Base-by-base conservation (phyloP, 2,329 filamentous ascomycete genomes). In the Ceratocystis cacaofunesta region DNA sequence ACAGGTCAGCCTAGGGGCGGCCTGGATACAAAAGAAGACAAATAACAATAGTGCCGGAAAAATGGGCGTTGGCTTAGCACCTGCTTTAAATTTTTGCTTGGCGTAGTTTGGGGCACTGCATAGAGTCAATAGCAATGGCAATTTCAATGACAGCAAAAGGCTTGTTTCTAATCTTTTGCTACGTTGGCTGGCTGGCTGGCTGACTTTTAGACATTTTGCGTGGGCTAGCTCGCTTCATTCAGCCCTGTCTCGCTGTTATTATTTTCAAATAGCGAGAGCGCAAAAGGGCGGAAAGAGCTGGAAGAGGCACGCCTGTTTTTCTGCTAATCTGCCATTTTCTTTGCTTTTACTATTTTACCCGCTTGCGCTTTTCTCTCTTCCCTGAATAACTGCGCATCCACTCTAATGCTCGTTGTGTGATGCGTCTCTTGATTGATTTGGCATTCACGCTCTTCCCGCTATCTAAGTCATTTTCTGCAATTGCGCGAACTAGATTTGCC, bases 241-340 rank as follows among this genome's bases (percentile, higher is more conserved):
- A 61, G 63, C 55, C 55, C 22, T 65, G 63, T 65, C 63, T 65
- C 63, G 63, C 25, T 43, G 55, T 36, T 28, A 65, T 65, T 61
- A 61, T 22, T 22, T 48, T 62, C 61, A 62, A 44, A 62, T 48
- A 44, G 41, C 61, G 61, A 62, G 41, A 62, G 22, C 22, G 36
- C 25, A 22, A 62, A 12, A 48, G 28, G 43, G 2, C 30, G 28
- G 12, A 32, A 58, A 32, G 5, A 12, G 6, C 32, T 36, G 32
- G 8, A 12, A 36, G 32, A 12, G 32, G 8, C 32, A 36, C 32
- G 8, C 3, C 8, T 36, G 10, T 4, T 8, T 36, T 36, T 36
- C 32, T 36, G 32, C 32, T 12, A 10, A 36, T 4, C 8, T 36
- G 8, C 8, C 8, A 12, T 12, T 36, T 36, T 36, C 32, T 10